Evolutionary conservation across 2,329 filamentous ascomycete species (phyloP).

Genomic region (Fusarium chaquense): DNA sequence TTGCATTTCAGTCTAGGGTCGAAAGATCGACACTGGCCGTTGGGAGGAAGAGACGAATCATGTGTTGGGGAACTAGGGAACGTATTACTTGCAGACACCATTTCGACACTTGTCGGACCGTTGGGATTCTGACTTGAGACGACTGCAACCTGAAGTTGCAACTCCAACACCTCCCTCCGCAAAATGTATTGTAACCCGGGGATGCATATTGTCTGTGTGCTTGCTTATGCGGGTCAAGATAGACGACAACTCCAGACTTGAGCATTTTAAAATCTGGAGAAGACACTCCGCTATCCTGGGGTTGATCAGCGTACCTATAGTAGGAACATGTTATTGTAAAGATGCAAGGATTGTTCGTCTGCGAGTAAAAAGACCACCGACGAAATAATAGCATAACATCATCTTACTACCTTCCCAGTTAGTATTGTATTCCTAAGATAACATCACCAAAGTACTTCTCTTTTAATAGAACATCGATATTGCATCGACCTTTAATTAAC

Average conservation of each 20-base stretch:
- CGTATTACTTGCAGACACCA: neutral
- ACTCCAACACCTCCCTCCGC: slow-evolving; percentile 10
- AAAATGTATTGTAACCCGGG: neutral
- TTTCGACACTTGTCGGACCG: slow-evolving; percentile 15
- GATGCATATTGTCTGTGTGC: neutral
- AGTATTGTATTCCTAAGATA: neutral
- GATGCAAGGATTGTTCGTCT: neutral
- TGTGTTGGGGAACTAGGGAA: neutral
- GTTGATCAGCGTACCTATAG: neutral
- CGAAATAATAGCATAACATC: neutral
- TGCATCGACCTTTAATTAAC: neutral
- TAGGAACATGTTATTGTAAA: too few relatives aligned
- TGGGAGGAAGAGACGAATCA: slow-evolving; percentile 9
- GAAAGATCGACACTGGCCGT: slow-evolving; percentile 1
- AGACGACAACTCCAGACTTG: neutral
- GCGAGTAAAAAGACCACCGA: too few relatives aligned
- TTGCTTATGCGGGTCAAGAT: slow-evolving; percentile 2
- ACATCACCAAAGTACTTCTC: neutral
- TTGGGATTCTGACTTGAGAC: neutral
- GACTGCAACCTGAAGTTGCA: slow-evolving; percentile 6
- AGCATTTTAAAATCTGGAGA: neutral
- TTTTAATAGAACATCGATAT: neutral
- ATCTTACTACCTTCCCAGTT: neutral
- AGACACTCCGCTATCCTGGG: neutral
- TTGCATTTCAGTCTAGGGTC: neutral